Evolutionary conservation across 352 stramenopile genomes (phyloP).

Genomic region (Discostella stelligera): DNA sequence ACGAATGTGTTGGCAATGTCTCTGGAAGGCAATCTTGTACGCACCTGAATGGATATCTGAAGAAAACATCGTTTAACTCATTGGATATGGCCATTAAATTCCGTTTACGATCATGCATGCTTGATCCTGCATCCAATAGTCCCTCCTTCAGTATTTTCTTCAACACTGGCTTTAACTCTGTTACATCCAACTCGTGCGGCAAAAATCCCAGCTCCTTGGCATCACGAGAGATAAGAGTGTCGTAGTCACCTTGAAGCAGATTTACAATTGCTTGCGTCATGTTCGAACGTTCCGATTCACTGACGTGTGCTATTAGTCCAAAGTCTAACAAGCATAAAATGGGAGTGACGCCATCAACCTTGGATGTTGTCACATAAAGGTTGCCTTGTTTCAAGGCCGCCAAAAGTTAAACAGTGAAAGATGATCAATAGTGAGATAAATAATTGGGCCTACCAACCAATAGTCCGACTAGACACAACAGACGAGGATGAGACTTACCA

Average conservation of each 20-base stretch:
- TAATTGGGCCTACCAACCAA: background rate
- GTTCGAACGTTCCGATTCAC: slow-evolving; percentile 42
- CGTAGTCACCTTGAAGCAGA: slow-evolving; percentile 78
- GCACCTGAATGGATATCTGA: slow-evolving; percentile 77
- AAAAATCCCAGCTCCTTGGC: slow-evolving; percentile 81
- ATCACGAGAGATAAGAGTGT: slow-evolving; percentile 69
- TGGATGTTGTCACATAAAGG: slow-evolving; percentile 60
- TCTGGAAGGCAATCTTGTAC: background rate
- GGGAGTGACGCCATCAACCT: slow-evolving; percentile 36
- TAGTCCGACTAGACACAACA: too few relatives aligned
- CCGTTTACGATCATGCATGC: slow-evolving; percentile 68
- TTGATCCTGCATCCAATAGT: slow-evolving; percentile 68
- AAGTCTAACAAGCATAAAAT: slow-evolving; percentile 81
- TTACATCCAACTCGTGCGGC: slow-evolving; percentile 74
- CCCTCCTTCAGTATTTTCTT: slow-evolving; percentile 74
- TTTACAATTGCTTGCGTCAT: slow-evolving; percentile 82
- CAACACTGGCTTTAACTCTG: slow-evolving; percentile 72
- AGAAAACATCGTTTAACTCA: slow-evolving; percentile 85
- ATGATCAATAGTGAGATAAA: background rate
- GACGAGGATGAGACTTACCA: slow-evolving; percentile 37
- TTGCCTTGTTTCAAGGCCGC: slow-evolving; percentile 50
- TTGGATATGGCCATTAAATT: slow-evolving; percentile 82
- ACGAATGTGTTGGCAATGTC: background rate
- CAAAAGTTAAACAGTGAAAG: background rate
- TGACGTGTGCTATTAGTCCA: slow-evolving; percentile 76